Percentiles rank a stretch among this genome's conserved stretches.
Conservation (phyloP, 139 green algal species). For the Nannochloris sp. region DNA sequence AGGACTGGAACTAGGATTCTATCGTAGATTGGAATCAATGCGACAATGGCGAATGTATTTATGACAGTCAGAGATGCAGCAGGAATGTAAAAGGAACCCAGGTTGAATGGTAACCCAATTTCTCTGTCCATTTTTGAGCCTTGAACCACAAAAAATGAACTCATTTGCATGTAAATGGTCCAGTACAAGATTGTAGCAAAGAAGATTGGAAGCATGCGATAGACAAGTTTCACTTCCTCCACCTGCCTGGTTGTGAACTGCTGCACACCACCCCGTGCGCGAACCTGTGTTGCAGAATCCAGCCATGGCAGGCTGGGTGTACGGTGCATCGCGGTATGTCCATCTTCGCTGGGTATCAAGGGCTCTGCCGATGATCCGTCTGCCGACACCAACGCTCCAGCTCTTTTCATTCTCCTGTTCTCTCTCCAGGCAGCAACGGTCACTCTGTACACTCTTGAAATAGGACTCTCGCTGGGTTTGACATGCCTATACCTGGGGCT, state of each 20-base stretch:
- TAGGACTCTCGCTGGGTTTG: constrained; percentile 63
- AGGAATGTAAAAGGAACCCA: constrained; percentile 51
- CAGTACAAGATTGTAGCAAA: constrained; percentile 81
- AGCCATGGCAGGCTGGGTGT: constrained; percentile 7
- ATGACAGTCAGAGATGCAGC: constrained; percentile 76
- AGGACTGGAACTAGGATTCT: constrained; percentile 54
- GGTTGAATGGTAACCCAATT: constrained; percentile 8
- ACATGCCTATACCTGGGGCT: constrained; percentile 50
- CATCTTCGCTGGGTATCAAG: background rate
- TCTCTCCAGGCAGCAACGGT: constrained; percentile 50
- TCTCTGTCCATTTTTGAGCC: constrained; percentile 68
- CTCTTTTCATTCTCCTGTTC: constrained; percentile 16
- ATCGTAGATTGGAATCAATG: constrained; percentile 82
- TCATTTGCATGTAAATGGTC: constrained; percentile 88
- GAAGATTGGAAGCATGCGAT: constrained; percentile 86
- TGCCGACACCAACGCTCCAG: background rate
- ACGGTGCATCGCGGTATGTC: background rate
- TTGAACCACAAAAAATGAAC: constrained; percentile 81
- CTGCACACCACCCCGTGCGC: background rate
- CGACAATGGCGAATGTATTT: constrained; percentile 77
- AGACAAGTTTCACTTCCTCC: constrained; percentile 87
- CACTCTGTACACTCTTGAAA: constrained; percentile 71
- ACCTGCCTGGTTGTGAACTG: constrained; percentile 52
- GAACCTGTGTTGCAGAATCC: constrained; percentile 2
- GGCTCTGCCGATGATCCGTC: background rate